A percentile compares a stretch with the other conserved stretches of the same genome.
Conservation (phyloP, 768 basidiomycete genomes). For the Pleurotus citrinopileatus region DNA sequence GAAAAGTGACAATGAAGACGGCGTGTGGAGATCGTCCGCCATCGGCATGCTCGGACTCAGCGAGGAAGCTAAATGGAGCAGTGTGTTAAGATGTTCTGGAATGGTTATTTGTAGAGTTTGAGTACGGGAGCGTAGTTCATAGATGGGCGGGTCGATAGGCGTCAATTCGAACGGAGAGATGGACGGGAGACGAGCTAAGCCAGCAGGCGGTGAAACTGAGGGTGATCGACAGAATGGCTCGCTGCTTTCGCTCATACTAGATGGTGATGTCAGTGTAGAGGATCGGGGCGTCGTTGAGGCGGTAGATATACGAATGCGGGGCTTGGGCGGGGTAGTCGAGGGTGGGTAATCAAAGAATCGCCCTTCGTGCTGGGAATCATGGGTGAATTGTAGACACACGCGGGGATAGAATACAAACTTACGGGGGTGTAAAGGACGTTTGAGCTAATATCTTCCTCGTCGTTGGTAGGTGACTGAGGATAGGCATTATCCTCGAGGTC, state of each 20-base stretch:
- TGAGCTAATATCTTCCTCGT: not conserved
- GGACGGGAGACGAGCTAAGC: constrained; percentile 28
- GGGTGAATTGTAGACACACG: not conserved
- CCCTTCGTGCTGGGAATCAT: not conserved
- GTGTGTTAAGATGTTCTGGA: constrained; percentile 11
- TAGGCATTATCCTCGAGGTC: not conserved
- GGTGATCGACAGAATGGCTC: constrained; percentile 21
- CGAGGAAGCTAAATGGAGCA: constrained; percentile 18
- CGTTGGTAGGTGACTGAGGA: not conserved
- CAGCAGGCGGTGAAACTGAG: constrained; percentile 31
- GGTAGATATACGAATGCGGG: not conserved
- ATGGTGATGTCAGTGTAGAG: not conserved
- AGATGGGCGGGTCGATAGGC: constrained; percentile 24
- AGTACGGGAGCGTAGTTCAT: constrained; percentile 27
- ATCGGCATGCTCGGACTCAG: not conserved
- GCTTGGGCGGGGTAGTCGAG: not conserved
- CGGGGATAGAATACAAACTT: not conserved
- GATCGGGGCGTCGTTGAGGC: not conserved
- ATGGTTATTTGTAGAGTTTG: constrained; percentile 27
- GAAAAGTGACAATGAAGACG: not conserved
- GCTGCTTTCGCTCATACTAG: not conserved
- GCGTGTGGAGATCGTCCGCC: not conserved
- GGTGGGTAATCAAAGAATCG: not conserved
- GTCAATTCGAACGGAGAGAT: constrained; percentile 32
- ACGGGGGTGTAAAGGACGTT: constrained; percentile 6